Evolutionary conservation across 805 yeast species (phyloP).

Genomic region (Schwanniomyces yamadae): DNA sequence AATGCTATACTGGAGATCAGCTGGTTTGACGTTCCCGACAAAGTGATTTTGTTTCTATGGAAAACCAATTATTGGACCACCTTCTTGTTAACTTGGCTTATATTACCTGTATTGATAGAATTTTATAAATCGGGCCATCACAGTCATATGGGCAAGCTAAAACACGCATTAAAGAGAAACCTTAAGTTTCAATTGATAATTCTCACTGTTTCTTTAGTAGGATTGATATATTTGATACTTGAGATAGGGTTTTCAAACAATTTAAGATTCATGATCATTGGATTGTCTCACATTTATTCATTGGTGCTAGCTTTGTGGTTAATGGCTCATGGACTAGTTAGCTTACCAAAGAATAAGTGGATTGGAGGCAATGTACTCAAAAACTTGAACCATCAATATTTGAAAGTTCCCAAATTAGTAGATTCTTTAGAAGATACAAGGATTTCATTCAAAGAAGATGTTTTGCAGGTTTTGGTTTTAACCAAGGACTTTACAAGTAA

Average conservation of each 20-base stretch:
- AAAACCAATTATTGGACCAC: conserved; percentile 77
- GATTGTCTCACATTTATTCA: conserved; percentile 75
- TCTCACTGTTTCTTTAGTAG: conserved; percentile 50
- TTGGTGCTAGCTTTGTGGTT: conserved; percentile 75
- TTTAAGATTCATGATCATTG: conserved; percentile 67
- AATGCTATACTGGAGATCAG: conserved; percentile 34
- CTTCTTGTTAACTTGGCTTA: conserved; percentile 73
- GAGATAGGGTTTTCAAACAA: conserved; percentile 48
- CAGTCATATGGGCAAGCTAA: conserved; percentile 44
- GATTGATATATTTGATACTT: conserved; percentile 57
- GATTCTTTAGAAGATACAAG: conserved; percentile 65
- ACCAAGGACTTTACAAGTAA: conserved; percentile 40
- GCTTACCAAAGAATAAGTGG: conserved; percentile 57
- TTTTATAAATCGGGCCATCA: conserved; percentile 71
- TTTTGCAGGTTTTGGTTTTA: conserved; percentile 56
- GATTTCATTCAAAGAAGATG: conserved; percentile 60
- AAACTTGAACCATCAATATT: conserved; percentile 41
- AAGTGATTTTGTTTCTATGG: conserved; percentile 61
- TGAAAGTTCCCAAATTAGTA: conserved; percentile 54
- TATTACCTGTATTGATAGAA: conserved; percentile 71
- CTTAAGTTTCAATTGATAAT: conserved; percentile 60
- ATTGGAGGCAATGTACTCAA: conserved; percentile 29
- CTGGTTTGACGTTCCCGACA: conserved; percentile 47
- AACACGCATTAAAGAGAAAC: conserved; percentile 57
- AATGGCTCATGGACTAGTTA: conserved; percentile 78